Conservation (phyloP, 2,329 filamentous ascomycete species). For the Penicillium rolfsii region DNA sequence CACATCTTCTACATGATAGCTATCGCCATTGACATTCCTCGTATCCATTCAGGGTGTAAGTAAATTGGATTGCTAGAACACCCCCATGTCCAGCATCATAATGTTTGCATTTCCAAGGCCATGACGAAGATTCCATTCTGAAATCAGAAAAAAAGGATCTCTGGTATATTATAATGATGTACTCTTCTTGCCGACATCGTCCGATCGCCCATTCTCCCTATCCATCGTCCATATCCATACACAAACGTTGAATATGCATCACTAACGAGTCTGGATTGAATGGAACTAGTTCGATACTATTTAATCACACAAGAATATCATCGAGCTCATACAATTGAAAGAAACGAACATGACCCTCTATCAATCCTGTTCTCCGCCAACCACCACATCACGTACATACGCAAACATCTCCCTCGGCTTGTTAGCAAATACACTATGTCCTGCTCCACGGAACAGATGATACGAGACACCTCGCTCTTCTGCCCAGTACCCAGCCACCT, state of each 20-base stretch:
- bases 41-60: neutral
- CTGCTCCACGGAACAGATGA: conserved; percentile 41
- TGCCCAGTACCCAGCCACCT: conserved; percentile 36
- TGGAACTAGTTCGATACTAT: neutral
- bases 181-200: conserved; percentile 21
- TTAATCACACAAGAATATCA: neutral
- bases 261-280: neutral
- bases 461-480: conserved; percentile 42
- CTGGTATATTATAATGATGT: conserved; percentile 17
- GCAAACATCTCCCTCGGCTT: conserved; percentile 42
- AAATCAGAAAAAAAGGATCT: conserved; percentile 13
- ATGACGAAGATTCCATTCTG: conserved; percentile 18
- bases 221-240: neutral
- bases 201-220: conserved; percentile 9
- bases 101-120: neutral
- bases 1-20: neutral
- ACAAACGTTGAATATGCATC: too few relatives aligned
- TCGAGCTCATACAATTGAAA: neutral
- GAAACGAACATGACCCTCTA: neutral
- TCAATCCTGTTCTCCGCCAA: conserved; percentile 19
- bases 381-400: conserved; percentile 42
- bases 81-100: neutral
- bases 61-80: neutral
- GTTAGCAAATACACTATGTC: conserved; percentile 39
- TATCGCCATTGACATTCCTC: neutral